These are phyloP conservation scores for Fusarium torreyae DNA, from an alignment of 2,329 filamentous ascomycete species.

Conservation along the genomic window DNA sequence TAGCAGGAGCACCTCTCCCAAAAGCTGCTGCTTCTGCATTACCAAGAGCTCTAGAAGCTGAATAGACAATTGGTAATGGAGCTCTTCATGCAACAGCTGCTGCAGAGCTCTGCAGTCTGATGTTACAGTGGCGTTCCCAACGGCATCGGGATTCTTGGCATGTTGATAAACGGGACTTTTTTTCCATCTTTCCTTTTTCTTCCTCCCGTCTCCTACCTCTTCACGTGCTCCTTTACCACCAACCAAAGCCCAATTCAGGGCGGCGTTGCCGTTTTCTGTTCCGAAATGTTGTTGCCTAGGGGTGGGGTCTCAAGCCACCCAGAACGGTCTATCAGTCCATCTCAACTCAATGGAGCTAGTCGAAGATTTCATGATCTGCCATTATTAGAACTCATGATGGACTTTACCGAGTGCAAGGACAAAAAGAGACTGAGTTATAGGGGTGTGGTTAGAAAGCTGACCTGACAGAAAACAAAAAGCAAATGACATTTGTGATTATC, in stretches of 20 bases:
- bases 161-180: constrained; percentile 1
- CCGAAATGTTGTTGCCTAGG: constrained; percentile 46
- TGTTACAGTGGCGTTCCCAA: constrained; percentile 27
- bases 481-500: background rate
- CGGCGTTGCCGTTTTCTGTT: constrained; percentile 14
- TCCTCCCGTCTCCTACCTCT: constrained; percentile 6
- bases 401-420: background rate
- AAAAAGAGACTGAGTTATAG: background rate
- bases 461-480: constrained; percentile 5
- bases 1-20: background rate
- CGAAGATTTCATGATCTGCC: constrained; percentile 39
- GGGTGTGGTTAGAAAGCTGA: constrained; percentile 11
- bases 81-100: constrained; percentile 4
- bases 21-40: background rate
- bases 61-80: background rate
- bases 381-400: constrained; percentile 41
- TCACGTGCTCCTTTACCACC: background rate
- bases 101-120: constrained; percentile 4
- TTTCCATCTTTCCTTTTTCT: background rate
- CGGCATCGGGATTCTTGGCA: background rate
- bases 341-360: constrained; percentile 32
- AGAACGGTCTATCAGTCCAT: constrained; percentile 23
- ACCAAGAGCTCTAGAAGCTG: constrained; percentile 39
- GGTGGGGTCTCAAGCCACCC: constrained; percentile 31
- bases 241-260: constrained; percentile 3